These are phyloP conservation scores for Mycena crocata DNA, from an alignment of 768 basidiomycete genomes.

Conservation along the genomic window DNA sequence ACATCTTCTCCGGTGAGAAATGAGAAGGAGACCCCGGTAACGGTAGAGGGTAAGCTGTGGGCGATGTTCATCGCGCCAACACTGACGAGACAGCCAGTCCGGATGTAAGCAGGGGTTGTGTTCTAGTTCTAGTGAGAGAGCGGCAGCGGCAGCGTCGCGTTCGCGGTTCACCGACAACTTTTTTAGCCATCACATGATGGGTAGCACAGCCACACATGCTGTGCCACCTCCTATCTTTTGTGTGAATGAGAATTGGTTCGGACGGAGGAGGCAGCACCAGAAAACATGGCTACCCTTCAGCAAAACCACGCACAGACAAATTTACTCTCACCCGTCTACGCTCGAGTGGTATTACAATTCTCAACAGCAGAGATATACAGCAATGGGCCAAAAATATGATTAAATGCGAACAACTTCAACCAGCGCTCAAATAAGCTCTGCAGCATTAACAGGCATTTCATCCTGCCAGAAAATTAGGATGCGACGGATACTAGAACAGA, in stretches of 20 bases:
- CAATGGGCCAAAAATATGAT: constrained; percentile 19
- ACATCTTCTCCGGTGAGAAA: constrained; percentile 91
- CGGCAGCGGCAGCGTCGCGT: too few species aligned
- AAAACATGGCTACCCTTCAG: too few species aligned
- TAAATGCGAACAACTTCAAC: constrained; percentile 27
- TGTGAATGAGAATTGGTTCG: too few species aligned
- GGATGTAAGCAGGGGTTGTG: too few species aligned
- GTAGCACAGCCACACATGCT: too few species aligned
- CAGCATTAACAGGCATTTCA: constrained; percentile 99
- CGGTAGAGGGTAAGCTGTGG: constrained; percentile 86
- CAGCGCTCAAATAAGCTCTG: constrained; percentile 82
- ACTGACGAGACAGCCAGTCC: constrained; percentile 6
- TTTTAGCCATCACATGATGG: background rate
- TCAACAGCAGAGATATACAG: constrained; percentile 25
- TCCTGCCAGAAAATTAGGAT: constrained; percentile 63
- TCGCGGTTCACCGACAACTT: background rate
- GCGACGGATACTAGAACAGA: constrained; percentile 25
- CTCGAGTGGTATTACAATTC: constrained; percentile 17
- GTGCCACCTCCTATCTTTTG: too few species aligned
- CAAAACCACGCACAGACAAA: too few species aligned
- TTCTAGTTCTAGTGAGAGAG: too few species aligned
- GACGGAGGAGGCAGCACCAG: too few species aligned
- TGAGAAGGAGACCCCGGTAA: constrained; percentile 90
- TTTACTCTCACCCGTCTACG: too few species aligned
- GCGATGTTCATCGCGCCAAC: constrained; percentile 85